These are phyloP conservation scores for Megacollybia marginata DNA, from an alignment of 768 basidiomycete species.

Conservation along the genomic window DNA sequence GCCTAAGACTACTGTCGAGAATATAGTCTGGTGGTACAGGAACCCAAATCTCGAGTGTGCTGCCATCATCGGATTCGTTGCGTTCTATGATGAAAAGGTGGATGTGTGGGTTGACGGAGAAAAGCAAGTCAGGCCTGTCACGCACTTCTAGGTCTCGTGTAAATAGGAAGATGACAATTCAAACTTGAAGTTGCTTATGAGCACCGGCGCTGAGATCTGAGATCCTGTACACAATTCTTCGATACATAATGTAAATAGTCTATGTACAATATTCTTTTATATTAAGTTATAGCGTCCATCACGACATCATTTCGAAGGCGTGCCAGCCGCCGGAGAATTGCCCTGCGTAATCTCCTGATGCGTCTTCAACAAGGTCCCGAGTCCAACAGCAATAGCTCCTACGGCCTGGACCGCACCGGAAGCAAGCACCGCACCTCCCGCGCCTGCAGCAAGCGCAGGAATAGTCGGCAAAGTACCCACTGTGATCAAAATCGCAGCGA, in stretches of 20 bases:
- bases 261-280: too few species aligned
- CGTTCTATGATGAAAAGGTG: conserved; percentile 64
- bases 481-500: conserved; percentile 74
- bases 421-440: conserved; percentile 67
- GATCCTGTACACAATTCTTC: too few species aligned
- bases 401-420: conserved; percentile 71
- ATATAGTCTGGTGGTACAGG: conserved; percentile 62
- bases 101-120: conserved; percentile 58
- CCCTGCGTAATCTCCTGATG: conserved; percentile 27
- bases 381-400: conserved; percentile 70
- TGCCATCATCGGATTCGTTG: conserved; percentile 41
- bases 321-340: background rate
- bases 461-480: conserved; percentile 69
- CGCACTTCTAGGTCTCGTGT: too few species aligned
- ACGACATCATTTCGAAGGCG: background rate
- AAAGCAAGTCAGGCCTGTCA: conserved; percentile 39
- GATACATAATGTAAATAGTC: too few species aligned
- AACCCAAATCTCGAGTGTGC: conserved; percentile 43
- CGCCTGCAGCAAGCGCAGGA: conserved; percentile 60
- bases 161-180: too few species aligned
- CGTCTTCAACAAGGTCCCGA: conserved; percentile 52
- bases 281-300: too few species aligned
- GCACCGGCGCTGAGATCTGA: too few species aligned
- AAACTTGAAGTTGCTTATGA: too few species aligned
- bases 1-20: conserved; percentile 32